Evolutionary conservation across 306 rosid species (phyloP), one percentile per base, ranked within the genome.

Genomic region (Erythrophleum fordii): DNA sequence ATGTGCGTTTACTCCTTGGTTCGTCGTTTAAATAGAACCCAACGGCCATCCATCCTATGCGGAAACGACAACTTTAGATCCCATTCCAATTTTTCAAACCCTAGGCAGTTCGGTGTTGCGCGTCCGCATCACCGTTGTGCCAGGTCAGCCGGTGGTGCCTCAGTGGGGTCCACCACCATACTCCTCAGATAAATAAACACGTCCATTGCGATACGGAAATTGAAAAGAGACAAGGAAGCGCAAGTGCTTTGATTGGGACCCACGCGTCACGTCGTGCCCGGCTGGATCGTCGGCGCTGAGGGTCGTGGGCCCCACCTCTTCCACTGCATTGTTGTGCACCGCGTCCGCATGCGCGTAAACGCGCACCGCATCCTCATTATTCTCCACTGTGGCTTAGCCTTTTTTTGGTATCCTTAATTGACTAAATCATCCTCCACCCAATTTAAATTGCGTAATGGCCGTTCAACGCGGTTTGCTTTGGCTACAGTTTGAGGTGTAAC

Each of bases 231-330:
- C 88, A 73, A 20, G 8, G 0, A 39, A 60, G 31, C 62, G 39
- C 23, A 45, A 23, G 41, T 72, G 81, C 65, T 31, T 16, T 61
- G 51, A 3, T 25, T 49, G 85, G 89, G 92, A 0, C 93, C 93
- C 97, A 89, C 87, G 86, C 77, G 81, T 85, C 86, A 69, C 46
- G 75, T 81, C 83, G 3, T 25, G 72, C 76, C 29, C 74, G 71
- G 79, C 88, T 84, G 83, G 83, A 86, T 83, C 77, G 77, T 81
- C 88, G 85, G 76, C 86, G 71, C 29, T 78, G 34, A 5, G 26
- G 41, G 39, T 11, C 0, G 72, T 14, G 82, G 78, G 44, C 17
- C 89, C 85, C 82, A 79, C 70, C 73, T 22, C 25, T 5, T 41
- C 2, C 22, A 16, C 25, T 23, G 25, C 69, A 4, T 76, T 81